Conservation (phyloP, 306 rosid genomes). For the Echinosophora koreensis region DNA sequence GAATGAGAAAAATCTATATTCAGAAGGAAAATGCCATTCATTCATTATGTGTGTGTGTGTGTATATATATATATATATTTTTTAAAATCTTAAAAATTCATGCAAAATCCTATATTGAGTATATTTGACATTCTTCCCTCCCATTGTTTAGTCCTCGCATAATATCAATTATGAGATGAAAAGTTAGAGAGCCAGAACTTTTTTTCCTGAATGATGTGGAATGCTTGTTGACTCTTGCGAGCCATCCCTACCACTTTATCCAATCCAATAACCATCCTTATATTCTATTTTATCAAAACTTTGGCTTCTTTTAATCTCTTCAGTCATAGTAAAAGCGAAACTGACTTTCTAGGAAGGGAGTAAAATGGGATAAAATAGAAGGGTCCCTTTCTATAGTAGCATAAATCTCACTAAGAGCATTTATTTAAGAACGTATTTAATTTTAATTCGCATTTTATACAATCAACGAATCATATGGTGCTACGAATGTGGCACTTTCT, state of each 20-base stretch:
- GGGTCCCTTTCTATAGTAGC: background rate
- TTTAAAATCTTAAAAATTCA: background rate
- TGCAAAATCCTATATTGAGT: background rate
- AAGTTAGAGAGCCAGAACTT: background rate
- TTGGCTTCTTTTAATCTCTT: background rate
- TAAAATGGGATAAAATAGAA: background rate
- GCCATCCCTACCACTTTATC: background rate
- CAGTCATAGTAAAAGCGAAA: background rate
- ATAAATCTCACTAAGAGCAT: background rate
- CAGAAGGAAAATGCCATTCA: background rate
- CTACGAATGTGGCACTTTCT: background rate
- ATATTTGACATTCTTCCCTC: background rate
- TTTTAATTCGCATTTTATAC: background rate
- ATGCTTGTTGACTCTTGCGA: background rate
- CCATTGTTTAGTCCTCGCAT: background rate
- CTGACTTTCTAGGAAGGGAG: background rate
- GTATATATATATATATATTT: no score
- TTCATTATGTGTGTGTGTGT: background rate
- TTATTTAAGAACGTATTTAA: background rate
- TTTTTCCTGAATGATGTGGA: background rate
- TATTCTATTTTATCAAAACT: no score
- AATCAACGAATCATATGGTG: background rate
- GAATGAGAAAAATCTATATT: constrained; percentile 35
- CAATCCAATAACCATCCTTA: background rate
- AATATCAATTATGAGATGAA: background rate